phyloP scores from a whole-genome alignment of 2,329 filamentous ascomycete species.

The Fusarium hainanense region DNA sequence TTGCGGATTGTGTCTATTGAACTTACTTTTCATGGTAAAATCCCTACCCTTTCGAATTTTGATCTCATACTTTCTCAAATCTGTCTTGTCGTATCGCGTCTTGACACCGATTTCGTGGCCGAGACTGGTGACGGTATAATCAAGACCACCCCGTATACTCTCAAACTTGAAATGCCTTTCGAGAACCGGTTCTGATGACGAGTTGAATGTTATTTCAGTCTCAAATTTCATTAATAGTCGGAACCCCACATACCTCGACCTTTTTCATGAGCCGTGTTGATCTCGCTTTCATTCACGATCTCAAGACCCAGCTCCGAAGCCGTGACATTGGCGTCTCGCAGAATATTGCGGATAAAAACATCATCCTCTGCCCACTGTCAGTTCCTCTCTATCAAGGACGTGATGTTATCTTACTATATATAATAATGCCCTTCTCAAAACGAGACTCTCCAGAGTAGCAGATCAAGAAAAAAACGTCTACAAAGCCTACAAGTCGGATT shows the following conservation, averaged over 20 bases:
- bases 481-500: slow-evolving; percentile 4
- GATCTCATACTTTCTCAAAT: neutral
- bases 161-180: slow-evolving; percentile 6
- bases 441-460: slow-evolving; percentile 14
- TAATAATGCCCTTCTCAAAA: slow-evolving; percentile 4
- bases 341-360: neutral
- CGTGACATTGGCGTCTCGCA: neutral
- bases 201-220: neutral
- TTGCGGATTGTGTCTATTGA: neutral
- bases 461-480: slow-evolving; percentile 6
- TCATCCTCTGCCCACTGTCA: neutral
- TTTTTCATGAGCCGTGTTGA: neutral
- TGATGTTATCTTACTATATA: neutral
- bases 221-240: too few relatives aligned
- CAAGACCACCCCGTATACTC: slow-evolving; percentile 3
- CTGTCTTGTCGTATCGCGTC: neutral
- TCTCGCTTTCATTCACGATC: neutral
- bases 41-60: slow-evolving; percentile 6
- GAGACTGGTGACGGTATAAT: slow-evolving; percentile 1
- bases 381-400: accelerated
- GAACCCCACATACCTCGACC: neutral
- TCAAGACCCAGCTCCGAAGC: neutral
- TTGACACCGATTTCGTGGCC: slow-evolving; percentile 8
- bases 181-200: neutral
- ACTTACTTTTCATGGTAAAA: slow-evolving; percentile 6